A percentile compares a stretch with the other conserved stretches of the same genome.
Conservation (phyloP, 192 early-diverging fungal species). For the Coemansia sp. region DNA sequence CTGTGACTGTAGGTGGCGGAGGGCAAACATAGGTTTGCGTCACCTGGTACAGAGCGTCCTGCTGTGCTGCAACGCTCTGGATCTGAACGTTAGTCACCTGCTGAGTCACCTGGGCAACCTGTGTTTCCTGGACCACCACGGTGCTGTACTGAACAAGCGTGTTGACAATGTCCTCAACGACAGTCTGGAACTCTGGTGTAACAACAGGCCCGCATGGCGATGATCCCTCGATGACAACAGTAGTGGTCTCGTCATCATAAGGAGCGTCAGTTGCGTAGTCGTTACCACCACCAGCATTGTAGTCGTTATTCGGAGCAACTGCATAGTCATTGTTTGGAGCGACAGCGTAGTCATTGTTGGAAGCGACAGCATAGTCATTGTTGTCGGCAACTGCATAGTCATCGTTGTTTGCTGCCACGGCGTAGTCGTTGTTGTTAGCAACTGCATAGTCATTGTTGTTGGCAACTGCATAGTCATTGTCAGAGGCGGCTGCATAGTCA, state of each 20-base stretch:
- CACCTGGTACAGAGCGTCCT: conserved; percentile 44
- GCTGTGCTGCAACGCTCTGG: conserved; percentile 32
- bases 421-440: not conserved
- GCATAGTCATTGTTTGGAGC: conserved; percentile 6
- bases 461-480: conserved; percentile 8
- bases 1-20: conserved; percentile 35
- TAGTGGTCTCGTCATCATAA: conserved; percentile 18
- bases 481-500: conserved; percentile 5
- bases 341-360: conserved; percentile 5
- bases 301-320: conserved; percentile 8
- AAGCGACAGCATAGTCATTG: conserved; percentile 3
- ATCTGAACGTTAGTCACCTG: conserved; percentile 47
- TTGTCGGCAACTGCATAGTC: not conserved
- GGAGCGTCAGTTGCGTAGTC: not conserved
- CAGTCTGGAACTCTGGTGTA: conserved; percentile 35
- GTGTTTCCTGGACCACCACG: conserved; percentile 35
- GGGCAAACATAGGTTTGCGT: conserved; percentile 48
- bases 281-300: conserved; percentile 1
- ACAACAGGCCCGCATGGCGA: conserved; percentile 29
- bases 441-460: not conserved
- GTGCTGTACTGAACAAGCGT: conserved; percentile 41
- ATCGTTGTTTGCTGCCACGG: not conserved
- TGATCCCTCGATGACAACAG: conserved; percentile 21
- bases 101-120: conserved; percentile 22
- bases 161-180: conserved; percentile 36